Base-by-base conservation (phyloP, 2,329 filamentous ascomycete genomes). In the Colletotrichum lindemuthianum region DNA sequence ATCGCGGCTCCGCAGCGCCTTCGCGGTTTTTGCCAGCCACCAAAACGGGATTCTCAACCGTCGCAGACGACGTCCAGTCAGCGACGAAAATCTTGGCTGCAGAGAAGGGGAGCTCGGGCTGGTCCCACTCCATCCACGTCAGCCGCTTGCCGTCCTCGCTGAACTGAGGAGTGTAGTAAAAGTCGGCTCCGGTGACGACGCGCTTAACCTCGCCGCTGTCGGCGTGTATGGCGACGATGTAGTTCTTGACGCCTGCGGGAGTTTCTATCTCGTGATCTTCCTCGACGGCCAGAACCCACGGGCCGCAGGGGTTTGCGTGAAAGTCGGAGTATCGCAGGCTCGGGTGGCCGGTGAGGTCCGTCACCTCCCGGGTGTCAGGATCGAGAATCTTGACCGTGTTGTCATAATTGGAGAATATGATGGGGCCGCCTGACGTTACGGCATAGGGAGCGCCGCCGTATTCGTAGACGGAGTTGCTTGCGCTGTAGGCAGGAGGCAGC, bases 121-220 rank as follows among this genome's bases (percentile, higher is more conserved):
- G 82, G 15, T 82, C 74, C 84, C 84, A 87, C 63, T 86, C 80
- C 11, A 83, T 74, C 84, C 84, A 87, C n/a, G 73, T 77, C 33
- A 86, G 67, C 53, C 76, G 78, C 7, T 71, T 75, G 2, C 82
- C 82, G 65, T 83, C 78, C 1, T 73, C 76, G 63, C 78, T 83
- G 67, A 82, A 86, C 13, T 78, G 78, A 0, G 84, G 83, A 24
- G 79, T 77, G 24, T 78, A 80, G 69, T 86, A 86, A 55, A 87
- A 87, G 69, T 87, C 84, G 3, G 82, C 79, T 0, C 79, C 82
- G 6, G 74, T 65, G 0, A 77, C 76, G 4, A 85, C 68, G 1
- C 78, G 70, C 34, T 70, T 75, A 2, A 81, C 76, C 8, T 77
- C 70, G 1, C 78, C 80, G 73, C 83, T 76, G 50, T 76, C 68